Evolutionary conservation across 2,329 filamentous ascomycete genomes (phyloP).

Genomic region (Ustulina deusta): DNA sequence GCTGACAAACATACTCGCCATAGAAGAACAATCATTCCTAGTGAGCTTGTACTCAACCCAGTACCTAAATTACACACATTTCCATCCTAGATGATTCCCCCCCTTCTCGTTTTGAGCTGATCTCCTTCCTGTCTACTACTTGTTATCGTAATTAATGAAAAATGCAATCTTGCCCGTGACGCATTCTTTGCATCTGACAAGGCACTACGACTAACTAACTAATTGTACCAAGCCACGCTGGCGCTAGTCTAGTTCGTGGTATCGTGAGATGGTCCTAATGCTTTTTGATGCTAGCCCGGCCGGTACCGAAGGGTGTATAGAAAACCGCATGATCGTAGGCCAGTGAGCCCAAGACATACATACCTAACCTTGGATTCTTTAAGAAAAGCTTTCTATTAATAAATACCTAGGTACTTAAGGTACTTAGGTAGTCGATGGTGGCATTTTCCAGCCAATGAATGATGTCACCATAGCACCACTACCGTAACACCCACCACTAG

Average conservation of each 20-base stretch:
- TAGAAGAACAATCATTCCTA: background rate
- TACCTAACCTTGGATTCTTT: too few relatives aligned
- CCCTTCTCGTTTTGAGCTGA: background rate
- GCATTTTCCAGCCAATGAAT: background rate
- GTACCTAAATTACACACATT: too few relatives aligned
- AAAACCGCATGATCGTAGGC: background rate
- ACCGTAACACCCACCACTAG: background rate
- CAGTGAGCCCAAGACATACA: background rate
- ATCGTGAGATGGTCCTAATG: background rate
- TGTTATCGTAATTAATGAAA: background rate
- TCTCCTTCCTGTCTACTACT: background rate
- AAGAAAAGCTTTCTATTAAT: background rate
- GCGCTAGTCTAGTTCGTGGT: background rate
- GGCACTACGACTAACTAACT: too few relatives aligned
- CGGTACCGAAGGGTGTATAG: background rate
- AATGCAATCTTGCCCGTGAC: background rate
- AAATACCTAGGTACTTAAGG: too few relatives aligned
- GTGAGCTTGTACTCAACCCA: background rate
- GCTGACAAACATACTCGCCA: background rate
- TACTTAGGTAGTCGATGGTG: background rate
- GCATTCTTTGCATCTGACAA: background rate
- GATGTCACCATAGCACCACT: constrained; percentile 3
- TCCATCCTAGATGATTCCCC: background rate
- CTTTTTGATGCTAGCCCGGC: background rate
- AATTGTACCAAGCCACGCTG: background rate